Evolutionary conservation across 2,329 filamentous ascomycete species (phyloP), one percentile per base, ranked within the genome.

Genomic region (Trichophyton schoenleinii): DNA sequence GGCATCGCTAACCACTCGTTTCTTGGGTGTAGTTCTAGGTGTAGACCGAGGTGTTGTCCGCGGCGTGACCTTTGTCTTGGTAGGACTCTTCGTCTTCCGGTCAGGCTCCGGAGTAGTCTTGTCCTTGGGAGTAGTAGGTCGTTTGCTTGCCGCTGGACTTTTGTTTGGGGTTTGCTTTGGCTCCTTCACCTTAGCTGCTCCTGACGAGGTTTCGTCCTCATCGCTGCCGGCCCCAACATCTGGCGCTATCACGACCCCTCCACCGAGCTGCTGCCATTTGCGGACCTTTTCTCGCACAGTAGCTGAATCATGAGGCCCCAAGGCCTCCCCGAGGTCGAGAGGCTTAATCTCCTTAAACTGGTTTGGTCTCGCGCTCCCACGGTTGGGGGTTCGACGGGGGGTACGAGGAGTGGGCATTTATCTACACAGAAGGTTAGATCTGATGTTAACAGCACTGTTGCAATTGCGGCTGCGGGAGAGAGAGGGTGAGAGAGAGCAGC

Each of bases 1-100:
- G 60, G 88, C 87, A 75, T 97, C 92, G 71, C 91, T 96, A 64
- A 96, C 84, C 60, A 97, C 89, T 65, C 91, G 84, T 79, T 95
- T 96, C 75, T 89, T 91, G 15, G 92, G 92, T 53, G 89, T 83
- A 58, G 79, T 84, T 34, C 36, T 59, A 9, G 38, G 55, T 5
- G 34, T 38, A 38, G 34, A 38, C 34, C 34, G 34, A 13, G 34
- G 34, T 38, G 34, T 38, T 63, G 72, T 72, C 68, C 48, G 70
- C 65, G 59, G 70, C 63, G 41, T 62, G 28, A 25, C 63, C 59
- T 62, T 65, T 25, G 62, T 58, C 61, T 36, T 61, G 13, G 55
- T 41, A 25, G 34, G 41, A 11, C 22, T 53, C 28, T 25, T 11
- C 8, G 49, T 60, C 31, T 57, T 61, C 64, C 53, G 64, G 62